Evolutionary conservation across 2,329 filamentous ascomycete species (phyloP).

Genomic region (Acrodontium crateriforme): DNA sequence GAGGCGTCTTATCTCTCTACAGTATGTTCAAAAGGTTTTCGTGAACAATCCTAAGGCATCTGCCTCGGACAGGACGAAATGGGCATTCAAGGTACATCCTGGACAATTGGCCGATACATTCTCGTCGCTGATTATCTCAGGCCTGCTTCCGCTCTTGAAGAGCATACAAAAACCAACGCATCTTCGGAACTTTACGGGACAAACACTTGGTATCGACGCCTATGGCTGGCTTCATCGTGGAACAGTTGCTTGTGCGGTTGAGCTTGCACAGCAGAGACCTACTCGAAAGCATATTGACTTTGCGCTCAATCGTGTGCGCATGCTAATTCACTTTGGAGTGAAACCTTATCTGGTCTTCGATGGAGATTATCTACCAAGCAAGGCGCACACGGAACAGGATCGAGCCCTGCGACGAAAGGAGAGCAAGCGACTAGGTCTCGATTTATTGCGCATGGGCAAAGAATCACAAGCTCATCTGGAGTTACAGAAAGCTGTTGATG

Average conservation of each 20-base stretch:
- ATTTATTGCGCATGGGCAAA: slow-evolving; percentile 71
- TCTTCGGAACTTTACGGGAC: slow-evolving; percentile 72
- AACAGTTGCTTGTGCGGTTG: slow-evolving; percentile 76
- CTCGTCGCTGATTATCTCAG: slow-evolving; percentile 30
- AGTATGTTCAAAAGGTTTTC: too few relatives aligned
- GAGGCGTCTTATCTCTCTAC: too few relatives aligned
- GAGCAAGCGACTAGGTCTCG: slow-evolving; percentile 60
- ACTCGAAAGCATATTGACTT: slow-evolving; percentile 84
- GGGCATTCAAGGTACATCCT: slow-evolving; percentile 24
- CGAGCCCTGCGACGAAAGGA: slow-evolving; percentile 64
- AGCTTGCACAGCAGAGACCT: slow-evolving; percentile 76
- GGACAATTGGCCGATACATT: slow-evolving; percentile 1
- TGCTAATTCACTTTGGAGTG: slow-evolving; percentile 86
- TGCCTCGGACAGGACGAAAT: too few relatives aligned
- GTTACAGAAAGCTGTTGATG: slow-evolving; percentile 87
- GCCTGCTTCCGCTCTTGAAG: slow-evolving; percentile 80
- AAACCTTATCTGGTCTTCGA: slow-evolving; percentile 95
- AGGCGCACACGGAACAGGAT: slow-evolving; percentile 70
- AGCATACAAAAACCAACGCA: slow-evolving; percentile 86
- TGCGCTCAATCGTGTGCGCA: slow-evolving; percentile 76
- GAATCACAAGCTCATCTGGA: slow-evolving; percentile 67
- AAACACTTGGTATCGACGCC: slow-evolving; percentile 86
- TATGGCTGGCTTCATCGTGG: slow-evolving; percentile 98
- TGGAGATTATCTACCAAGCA: slow-evolving; percentile 88
- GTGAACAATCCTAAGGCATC: too few relatives aligned